Percentiles rank a stretch among this genome's conserved stretches.
Evolutionary conservation across 352 stramenopile genomes (phyloP).

Genomic region (Bremia lactucae): DNA sequence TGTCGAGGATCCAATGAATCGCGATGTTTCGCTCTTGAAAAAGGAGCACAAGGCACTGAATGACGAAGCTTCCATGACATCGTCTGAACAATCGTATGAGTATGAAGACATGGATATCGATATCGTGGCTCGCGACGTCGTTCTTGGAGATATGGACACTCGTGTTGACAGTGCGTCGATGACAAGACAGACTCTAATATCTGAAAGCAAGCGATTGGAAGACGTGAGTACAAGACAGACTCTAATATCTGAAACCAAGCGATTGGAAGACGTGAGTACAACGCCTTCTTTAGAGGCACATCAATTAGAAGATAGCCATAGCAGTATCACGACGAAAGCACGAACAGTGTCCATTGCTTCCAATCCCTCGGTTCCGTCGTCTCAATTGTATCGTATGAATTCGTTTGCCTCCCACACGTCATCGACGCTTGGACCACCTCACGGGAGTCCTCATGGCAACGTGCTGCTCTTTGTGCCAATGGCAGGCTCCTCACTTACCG

Average conservation of each 20-base stretch:
- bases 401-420: slow-evolving; percentile 22
- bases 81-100: slow-evolving; percentile 4
- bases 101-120: slow-evolving; percentile 1
- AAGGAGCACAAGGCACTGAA: slow-evolving; percentile 22
- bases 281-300: too few relatives aligned
- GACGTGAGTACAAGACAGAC: too few relatives aligned
- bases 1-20: slow-evolving; percentile 10
- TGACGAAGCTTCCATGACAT: slow-evolving; percentile 1
- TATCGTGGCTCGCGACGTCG: not conserved
- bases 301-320: too few relatives aligned
- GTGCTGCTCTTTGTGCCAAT: slow-evolving; percentile 65
- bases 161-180: slow-evolving; percentile 1
- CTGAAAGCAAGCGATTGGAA: slow-evolving; percentile 28
- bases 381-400: slow-evolving; percentile 13
- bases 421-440: slow-evolving; percentile 15
- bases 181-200: slow-evolving; percentile 9
- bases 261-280: too few relatives aligned
- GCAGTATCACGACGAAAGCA: too few relatives aligned
- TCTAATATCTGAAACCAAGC: too few relatives aligned
- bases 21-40: slow-evolving; percentile 17
- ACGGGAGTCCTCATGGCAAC: slow-evolving; percentile 28
- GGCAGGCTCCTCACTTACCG: slow-evolving; percentile 51
- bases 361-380: not conserved
- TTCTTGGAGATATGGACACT: slow-evolving; percentile 1
- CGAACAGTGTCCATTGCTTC: not conserved